phyloP scores from a whole-genome alignment of 768 basidiomycete species.

The Pisolithus orientalis region DNA sequence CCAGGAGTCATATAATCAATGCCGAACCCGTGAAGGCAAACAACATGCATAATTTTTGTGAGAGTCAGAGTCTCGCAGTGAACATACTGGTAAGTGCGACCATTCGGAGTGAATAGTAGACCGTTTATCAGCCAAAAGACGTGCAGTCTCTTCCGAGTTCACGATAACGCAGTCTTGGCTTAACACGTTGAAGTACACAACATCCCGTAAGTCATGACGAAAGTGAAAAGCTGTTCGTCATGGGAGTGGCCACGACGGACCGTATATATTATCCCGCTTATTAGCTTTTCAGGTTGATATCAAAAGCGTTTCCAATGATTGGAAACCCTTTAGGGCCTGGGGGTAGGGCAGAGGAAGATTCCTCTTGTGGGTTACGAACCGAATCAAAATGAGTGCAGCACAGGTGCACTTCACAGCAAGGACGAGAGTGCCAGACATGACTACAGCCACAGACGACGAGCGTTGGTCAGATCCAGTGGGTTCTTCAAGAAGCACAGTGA shows the following conservation, averaged over 20 bases:
- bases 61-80: not conserved
- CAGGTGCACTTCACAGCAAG: too few species aligned
- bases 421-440: too few species aligned
- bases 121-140: slow-evolving; percentile 1
- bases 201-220: not conserved
- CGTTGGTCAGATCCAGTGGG: too few species aligned
- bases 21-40: slow-evolving; percentile 1
- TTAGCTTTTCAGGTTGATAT: slow-evolving; percentile 7
- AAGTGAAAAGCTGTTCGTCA: not conserved
- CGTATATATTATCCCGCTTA: not conserved
- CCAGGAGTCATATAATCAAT: slow-evolving; percentile 5
- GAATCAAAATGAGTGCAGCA: too few species aligned
- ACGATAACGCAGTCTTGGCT: slow-evolving; percentile 2
- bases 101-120: slow-evolving; percentile 2
- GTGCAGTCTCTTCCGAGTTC: slow-evolving; percentile 3
- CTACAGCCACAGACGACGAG: too few species aligned
- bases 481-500: too few species aligned
- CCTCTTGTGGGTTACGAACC: too few species aligned
- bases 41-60: not conserved
- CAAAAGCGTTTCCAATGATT: slow-evolving; percentile 8
- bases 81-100: not conserved
- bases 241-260: not conserved
- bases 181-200: not conserved
- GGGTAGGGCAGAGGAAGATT: slow-evolving; percentile 2
- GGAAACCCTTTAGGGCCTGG: slow-evolving; percentile 11